These are phyloP conservation scores for Scutellaria barbata DNA, from an alignment of 257 asterid genomes.

Conservation along the genomic window DNA sequence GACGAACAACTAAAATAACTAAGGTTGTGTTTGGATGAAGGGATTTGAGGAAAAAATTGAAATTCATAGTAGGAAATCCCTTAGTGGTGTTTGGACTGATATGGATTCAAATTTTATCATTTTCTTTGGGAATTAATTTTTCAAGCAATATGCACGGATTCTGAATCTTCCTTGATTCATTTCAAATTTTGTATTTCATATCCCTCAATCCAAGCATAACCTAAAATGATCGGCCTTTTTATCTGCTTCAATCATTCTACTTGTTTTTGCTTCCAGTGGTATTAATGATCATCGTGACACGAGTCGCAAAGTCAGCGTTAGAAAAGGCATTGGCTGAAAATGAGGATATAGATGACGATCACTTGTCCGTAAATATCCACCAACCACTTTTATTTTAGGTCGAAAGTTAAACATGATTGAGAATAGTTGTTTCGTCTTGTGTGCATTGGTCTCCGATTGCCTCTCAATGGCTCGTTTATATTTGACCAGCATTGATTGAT, in stretches of 20 bases:
- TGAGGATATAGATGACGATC: conserved; percentile 44
- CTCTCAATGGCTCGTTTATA: background rate
- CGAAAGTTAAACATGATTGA: conserved; percentile 51
- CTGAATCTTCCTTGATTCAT: too few species aligned
- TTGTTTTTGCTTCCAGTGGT: conserved; percentile 50
- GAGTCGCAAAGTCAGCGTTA: conserved; percentile 67
- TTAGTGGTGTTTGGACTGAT: too few species aligned
- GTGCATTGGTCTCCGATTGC: conserved; percentile 47
- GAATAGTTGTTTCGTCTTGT: conserved; percentile 39
- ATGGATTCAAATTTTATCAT: too few species aligned
- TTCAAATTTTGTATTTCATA: too few species aligned
- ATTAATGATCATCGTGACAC: conserved; percentile 62
- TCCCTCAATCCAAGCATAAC: background rate
- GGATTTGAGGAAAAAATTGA: too few species aligned
- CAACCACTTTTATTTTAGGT: conserved; percentile 66
- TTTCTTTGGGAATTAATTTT: too few species aligned
- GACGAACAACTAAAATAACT: background rate
- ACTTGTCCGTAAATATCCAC: conserved; percentile 38
- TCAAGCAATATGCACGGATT: too few species aligned
- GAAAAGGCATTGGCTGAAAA: conserved; percentile 73
- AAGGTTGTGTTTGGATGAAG: background rate
- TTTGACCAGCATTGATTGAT: conserved; percentile 30
- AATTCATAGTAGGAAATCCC: too few species aligned
- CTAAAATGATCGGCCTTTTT: too few species aligned
- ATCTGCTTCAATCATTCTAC: background rate